Evolutionary conservation across 768 basidiomycete species (phyloP).

Genomic region (Melanogaster broomeanus): DNA sequence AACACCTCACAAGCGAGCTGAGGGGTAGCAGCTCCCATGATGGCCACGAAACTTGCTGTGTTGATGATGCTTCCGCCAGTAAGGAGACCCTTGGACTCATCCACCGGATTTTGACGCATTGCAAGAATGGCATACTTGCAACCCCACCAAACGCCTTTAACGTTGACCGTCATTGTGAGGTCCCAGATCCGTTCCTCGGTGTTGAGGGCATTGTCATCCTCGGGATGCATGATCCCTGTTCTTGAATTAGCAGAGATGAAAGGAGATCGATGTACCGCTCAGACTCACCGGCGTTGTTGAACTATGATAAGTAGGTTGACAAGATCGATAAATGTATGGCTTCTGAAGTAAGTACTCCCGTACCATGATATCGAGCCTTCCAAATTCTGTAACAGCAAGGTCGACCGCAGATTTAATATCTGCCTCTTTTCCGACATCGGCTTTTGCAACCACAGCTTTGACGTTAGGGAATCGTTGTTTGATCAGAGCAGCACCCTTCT

Average conservation of each 20-base stretch:
- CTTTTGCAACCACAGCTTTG: constrained; percentile 67
- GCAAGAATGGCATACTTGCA: constrained; percentile 97
- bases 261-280: not conserved
- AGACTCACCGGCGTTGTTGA: constrained; percentile 83
- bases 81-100: constrained; percentile 76
- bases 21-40: constrained; percentile 95
- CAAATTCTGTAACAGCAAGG: constrained; percentile 78
- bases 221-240: constrained; percentile 96
- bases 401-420: constrained; percentile 86
- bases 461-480: constrained; percentile 65
- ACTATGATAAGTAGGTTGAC: constrained; percentile 50
- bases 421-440: constrained; percentile 87
- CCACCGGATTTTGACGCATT: constrained; percentile 91
- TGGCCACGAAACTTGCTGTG: constrained; percentile 95
- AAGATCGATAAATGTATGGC: constrained; percentile 1
- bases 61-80: constrained; percentile 94
- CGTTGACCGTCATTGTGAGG: constrained; percentile 89
- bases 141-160: constrained; percentile 99
- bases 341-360: constrained; percentile 15
- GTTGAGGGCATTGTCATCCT: constrained; percentile 92
- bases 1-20: constrained; percentile 89
- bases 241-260: not conserved
- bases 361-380: constrained; percentile 95
- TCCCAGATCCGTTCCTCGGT: constrained; percentile 98
- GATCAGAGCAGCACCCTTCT: constrained; percentile 68